These are phyloP conservation scores for Paraglomus occultum DNA, from an alignment of 192 early-diverging fungal species.

Conservation along the genomic window DNA sequence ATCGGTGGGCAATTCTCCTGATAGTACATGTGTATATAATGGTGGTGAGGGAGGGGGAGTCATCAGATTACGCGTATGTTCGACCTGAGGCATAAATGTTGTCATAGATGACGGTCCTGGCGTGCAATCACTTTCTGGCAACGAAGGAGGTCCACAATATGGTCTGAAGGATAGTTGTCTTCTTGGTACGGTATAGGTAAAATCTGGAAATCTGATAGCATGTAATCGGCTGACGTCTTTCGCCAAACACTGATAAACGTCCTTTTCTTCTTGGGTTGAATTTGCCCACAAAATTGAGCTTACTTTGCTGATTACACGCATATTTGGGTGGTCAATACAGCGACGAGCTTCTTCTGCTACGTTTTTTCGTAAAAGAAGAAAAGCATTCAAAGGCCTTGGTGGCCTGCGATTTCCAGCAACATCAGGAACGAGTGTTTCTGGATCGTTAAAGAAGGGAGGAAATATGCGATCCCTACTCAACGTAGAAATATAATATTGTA, in stretches of 20 bases:
- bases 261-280: not conserved
- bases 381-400: conserved; percentile 3
- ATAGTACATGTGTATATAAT: too few species aligned
- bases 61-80: too few species aligned
- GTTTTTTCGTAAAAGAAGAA: conserved; percentile 10
- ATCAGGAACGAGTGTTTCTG: not conserved
- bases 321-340: not conserved
- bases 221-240: not conserved
- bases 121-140: too few species aligned
- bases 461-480: too few species aligned
- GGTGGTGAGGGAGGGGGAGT: too few species aligned
- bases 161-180: not conserved
- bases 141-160: too few species aligned
- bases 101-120: too few species aligned
- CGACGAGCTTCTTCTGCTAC: conserved; percentile 2
- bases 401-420: not conserved
- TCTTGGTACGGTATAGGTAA: not conserved
- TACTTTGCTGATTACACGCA: not conserved
- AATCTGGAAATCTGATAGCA: not conserved
- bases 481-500: too few species aligned
- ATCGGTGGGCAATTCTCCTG: too few species aligned
- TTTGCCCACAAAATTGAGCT: not conserved
- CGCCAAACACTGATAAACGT: not conserved
- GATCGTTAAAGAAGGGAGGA: not conserved
- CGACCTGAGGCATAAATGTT: too few species aligned